Percentiles rank a stretch among this genome's conserved stretches.
Conservation (phyloP, 2,329 filamentous ascomycete genomes). For the Monosporascus sp. region DNA sequence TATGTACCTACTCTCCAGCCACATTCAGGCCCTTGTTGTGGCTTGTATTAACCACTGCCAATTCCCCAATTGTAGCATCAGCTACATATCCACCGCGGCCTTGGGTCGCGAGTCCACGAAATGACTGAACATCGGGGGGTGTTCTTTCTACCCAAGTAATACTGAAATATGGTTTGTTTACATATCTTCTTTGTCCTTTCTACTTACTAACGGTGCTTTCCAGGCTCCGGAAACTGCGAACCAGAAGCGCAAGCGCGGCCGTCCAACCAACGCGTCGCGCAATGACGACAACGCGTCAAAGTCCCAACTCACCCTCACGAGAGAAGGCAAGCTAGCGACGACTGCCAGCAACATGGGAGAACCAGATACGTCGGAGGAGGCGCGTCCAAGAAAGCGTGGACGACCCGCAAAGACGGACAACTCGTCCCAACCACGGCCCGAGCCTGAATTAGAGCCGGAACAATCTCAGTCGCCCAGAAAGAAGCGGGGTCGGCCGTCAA, state of each 20-base stretch:
- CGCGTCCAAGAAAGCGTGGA: constrained; percentile 19
- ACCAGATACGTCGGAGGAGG: constrained; percentile 11
- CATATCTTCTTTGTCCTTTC: neutral
- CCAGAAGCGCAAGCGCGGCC: constrained; percentile 39
- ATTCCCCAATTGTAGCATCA: neutral
- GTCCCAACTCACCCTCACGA: constrained; percentile 11
- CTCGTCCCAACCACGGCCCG: constrained; percentile 3
- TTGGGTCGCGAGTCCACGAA: neutral
- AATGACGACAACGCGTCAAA: constrained; percentile 20
- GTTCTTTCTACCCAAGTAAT: neutral
- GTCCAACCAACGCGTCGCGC: constrained; percentile 36
- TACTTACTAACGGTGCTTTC: neutral
- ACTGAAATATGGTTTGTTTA: constrained; percentile 5
- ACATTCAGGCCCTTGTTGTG: neutral
- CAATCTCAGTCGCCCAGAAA: constrained; percentile 12
- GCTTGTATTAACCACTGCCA: neutral
- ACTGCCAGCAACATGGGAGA: constrained; percentile 3
- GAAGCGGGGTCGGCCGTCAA: constrained; percentile 22
- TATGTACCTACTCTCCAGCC: neutral
- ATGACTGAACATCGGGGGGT: neutral
- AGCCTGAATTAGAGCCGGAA: constrained; percentile 9
- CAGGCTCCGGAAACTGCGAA: constrained; percentile 23
- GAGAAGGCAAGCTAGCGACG: constrained; percentile 8
- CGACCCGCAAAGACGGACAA: constrained; percentile 11
- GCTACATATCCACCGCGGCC: neutral